Percentiles rank a stretch among this genome's conserved stretches.
These are phyloP conservation scores for Cryptosporidium sp. DNA, from an alignment of 169 alveolate genomes.

Conservation along the genomic window DNA sequence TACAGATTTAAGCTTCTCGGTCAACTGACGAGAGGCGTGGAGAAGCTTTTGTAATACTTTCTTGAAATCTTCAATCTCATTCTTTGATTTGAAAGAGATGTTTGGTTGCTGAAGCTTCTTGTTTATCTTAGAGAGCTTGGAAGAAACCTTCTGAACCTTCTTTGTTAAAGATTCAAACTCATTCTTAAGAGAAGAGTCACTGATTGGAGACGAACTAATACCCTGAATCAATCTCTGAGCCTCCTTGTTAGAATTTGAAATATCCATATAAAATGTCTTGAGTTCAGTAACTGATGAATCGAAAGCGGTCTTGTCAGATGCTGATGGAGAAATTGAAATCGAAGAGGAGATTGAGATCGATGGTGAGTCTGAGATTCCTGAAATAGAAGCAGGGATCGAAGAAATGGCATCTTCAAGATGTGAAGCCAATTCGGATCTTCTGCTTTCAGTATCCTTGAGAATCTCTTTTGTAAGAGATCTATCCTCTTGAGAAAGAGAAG, in stretches of 20 bases:
- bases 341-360: conserved; percentile 28
- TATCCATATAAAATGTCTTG: conserved; percentile 21
- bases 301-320: conserved; percentile 27
- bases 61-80: conserved; percentile 43
- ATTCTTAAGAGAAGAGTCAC: conserved; percentile 51
- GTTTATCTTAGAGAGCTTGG: conserved; percentile 10
- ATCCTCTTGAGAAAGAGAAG: conserved; percentile 58
- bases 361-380: conserved; percentile 13
- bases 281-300: conserved; percentile 20
- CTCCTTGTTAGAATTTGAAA: conserved; percentile 30
- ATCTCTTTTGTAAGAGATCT: conserved; percentile 32
- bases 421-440: conserved; percentile 12
- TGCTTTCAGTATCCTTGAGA: conserved; percentile 37
- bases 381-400: conserved; percentile 4
- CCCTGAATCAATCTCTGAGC: background rate
- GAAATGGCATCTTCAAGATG: conserved; percentile 33
- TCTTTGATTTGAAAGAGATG: conserved; percentile 23
- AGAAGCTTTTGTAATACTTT: conserved; percentile 7
- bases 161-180: conserved; percentile 31
- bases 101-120: conserved; percentile 63
- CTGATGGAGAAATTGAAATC: conserved; percentile 14
- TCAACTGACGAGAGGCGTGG: background rate
- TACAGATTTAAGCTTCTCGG: background rate
- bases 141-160: conserved; percentile 17
- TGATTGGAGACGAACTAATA: conserved; percentile 2